Percentiles rank a stretch among this genome's conserved stretches.
Conservation (phyloP, 2,329 filamentous ascomycete species). For the Parascedosporium putredinis region DNA sequence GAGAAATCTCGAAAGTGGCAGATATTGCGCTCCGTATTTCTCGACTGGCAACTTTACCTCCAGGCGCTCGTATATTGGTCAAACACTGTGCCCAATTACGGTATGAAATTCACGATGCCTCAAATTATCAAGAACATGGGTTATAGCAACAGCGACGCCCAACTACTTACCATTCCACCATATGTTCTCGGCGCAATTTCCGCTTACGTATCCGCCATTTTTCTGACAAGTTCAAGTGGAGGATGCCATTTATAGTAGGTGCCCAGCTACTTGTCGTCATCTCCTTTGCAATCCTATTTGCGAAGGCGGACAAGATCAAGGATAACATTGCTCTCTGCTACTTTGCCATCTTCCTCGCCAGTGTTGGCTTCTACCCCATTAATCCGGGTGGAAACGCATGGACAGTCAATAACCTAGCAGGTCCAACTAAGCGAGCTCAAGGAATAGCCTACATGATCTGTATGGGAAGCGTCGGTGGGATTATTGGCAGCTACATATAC, state of each 20-base stretch:
- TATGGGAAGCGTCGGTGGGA: slow-evolving; percentile 26
- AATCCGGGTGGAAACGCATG: slow-evolving; percentile 29
- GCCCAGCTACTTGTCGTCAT: slow-evolving; percentile 31
- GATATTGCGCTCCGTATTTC: slow-evolving; percentile 44
- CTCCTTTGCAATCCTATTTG: slow-evolving; percentile 18
- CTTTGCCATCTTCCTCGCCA: slow-evolving; percentile 28
- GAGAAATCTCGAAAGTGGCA: slow-evolving; percentile 48
- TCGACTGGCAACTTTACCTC: slow-evolving; percentile 45
- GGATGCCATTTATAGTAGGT: slow-evolving; percentile 21
- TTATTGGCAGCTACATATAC: slow-evolving; percentile 29
- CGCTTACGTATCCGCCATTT: slow-evolving; percentile 4
- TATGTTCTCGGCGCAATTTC: slow-evolving; percentile 12
- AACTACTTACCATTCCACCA: slow-evolving; percentile 18
- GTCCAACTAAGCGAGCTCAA: slow-evolving; percentile 28
- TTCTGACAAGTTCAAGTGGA: slow-evolving; percentile 7
- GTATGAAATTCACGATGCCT: slow-evolving; percentile 33
- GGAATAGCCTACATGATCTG: slow-evolving; percentile 30
- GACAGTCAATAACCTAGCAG: slow-evolving; percentile 28
- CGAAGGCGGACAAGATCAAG: slow-evolving; percentile 19
- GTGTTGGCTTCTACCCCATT: slow-evolving; percentile 14
- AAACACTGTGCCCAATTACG: slow-evolving; percentile 14
- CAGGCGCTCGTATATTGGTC: slow-evolving; percentile 12
- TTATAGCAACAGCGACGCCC: slow-evolving; percentile 16
- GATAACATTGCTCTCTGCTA: slow-evolving; percentile 33
- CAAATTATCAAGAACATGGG: slow-evolving; percentile 16